phyloP scores from a whole-genome alignment of 257 asterid species.

The Penstemon eatonii region DNA sequence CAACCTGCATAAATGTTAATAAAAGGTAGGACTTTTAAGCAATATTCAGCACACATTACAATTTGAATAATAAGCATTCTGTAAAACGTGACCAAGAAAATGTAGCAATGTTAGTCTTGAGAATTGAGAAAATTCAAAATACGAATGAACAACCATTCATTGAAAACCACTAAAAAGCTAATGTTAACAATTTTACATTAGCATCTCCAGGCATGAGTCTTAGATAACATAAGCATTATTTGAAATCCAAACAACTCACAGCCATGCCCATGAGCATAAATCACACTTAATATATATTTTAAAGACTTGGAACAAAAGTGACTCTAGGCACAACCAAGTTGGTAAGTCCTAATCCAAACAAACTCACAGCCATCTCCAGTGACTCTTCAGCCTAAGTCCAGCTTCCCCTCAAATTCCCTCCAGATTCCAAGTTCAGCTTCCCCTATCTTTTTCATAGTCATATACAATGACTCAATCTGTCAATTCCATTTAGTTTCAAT shows the following conservation, averaged over 20 bases:
- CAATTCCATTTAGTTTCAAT: too few species aligned
- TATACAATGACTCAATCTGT: too few species aligned
- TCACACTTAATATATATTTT: too few species aligned
- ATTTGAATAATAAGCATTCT: conserved; percentile 7
- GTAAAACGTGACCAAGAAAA: not conserved
- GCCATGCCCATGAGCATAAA: too few species aligned
- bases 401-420: too few species aligned
- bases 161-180: not conserved
- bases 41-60: conserved; percentile 18
- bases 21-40: not conserved
- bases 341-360: not conserved
- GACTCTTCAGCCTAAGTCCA: too few species aligned
- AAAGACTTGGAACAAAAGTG: conserved; percentile 12
- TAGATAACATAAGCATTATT: not conserved
- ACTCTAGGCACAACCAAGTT: conserved; percentile 11
- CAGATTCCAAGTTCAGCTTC: too few species aligned
- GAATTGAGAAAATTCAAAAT: conserved; percentile 21
- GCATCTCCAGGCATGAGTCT: not conserved
- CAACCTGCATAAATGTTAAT: conserved; percentile 54
- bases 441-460: too few species aligned
- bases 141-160: conserved; percentile 10
- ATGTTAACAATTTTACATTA: not conserved
- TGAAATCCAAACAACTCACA: not conserved
- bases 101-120: not conserved
- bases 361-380: not conserved